Evolutionary conservation across 2,329 filamentous ascomycete genomes (phyloP).

Genomic region (Mollisia scopiformis): DNA sequence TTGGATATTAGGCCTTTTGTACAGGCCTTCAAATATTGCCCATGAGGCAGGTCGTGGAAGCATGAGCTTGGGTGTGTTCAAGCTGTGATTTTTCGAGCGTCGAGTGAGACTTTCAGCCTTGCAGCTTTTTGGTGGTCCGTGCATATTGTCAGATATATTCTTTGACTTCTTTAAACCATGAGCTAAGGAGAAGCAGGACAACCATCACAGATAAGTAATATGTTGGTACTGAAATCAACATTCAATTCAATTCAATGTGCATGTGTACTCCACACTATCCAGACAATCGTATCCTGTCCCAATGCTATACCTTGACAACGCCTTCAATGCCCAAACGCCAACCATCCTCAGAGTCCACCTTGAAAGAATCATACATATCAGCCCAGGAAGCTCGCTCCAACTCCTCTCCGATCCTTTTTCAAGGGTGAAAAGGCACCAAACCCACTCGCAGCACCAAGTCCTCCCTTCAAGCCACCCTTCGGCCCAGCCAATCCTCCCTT

Average conservation of each 20-base stretch:
- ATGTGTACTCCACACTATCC: constrained; percentile 2
- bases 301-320: constrained; percentile 1
- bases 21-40: constrained; percentile 9
- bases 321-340: background rate
- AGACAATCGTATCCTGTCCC: background rate
- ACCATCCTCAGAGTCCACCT: background rate
- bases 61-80: constrained; percentile 24
- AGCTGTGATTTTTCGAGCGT: background rate
- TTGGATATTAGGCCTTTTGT: background rate
- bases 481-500: constrained; percentile 34
- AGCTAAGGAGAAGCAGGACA: too few relatives aligned
- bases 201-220: background rate
- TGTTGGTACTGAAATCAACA: background rate
- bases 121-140: background rate
- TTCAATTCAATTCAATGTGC: background rate
- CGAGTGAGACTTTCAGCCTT: background rate
- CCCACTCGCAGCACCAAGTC: constrained; percentile 37
- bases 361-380: constrained; percentile 19
- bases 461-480: constrained; percentile 26
- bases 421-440: constrained; percentile 71
- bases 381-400: constrained; percentile 58
- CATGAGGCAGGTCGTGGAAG: constrained; percentile 27
- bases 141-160: background rate
- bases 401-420: constrained; percentile 69
- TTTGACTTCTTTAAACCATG: too few relatives aligned